These are phyloP conservation scores for Annona cherimola DNA, from an alignment of 164 flowering plant species.

Conservation along the genomic window DNA sequence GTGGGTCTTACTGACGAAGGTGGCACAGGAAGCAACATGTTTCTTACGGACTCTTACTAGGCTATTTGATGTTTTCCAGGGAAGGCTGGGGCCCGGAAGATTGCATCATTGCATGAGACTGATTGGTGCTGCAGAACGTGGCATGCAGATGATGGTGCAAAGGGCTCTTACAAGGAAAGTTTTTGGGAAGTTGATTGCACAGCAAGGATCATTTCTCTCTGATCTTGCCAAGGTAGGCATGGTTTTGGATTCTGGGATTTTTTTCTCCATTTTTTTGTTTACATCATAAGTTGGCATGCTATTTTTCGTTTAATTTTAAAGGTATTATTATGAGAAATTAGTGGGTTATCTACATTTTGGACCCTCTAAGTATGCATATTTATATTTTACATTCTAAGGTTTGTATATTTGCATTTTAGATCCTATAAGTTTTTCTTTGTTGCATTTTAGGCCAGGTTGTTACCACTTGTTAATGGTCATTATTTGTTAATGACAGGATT, in stretches of 20 bases:
- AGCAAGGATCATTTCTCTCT: slow-evolving; percentile 91
- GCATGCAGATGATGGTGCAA: slow-evolving; percentile 42
- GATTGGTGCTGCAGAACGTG: slow-evolving; percentile 23
- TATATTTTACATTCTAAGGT: no score
- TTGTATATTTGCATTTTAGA: no score
- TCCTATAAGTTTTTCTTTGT: no score
- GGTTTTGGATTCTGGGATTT: background rate
- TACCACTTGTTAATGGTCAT: no score
- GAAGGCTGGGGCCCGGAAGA: slow-evolving; percentile 96
- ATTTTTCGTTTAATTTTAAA: background rate
- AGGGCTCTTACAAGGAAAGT: slow-evolving; percentile 76
- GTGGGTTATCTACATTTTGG: no score
- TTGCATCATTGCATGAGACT: slow-evolving; percentile 84
- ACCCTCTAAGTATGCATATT: no score
- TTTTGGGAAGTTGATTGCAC: slow-evolving; percentile 86
- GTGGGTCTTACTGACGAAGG: slow-evolving; percentile 24
- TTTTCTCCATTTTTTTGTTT: no score
- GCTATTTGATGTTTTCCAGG: slow-evolving; percentile 41
- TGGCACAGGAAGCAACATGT: background rate
- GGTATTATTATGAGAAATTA: background rate
- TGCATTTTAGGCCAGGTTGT: no score
- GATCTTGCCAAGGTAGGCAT: slow-evolving; percentile 79
- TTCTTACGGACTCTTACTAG: background rate
- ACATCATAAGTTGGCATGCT: background rate
- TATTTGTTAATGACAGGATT: no score